phyloP scores from a whole-genome alignment of 192 early-diverging fungal genomes.

The Kappamyces sp. region DNA sequence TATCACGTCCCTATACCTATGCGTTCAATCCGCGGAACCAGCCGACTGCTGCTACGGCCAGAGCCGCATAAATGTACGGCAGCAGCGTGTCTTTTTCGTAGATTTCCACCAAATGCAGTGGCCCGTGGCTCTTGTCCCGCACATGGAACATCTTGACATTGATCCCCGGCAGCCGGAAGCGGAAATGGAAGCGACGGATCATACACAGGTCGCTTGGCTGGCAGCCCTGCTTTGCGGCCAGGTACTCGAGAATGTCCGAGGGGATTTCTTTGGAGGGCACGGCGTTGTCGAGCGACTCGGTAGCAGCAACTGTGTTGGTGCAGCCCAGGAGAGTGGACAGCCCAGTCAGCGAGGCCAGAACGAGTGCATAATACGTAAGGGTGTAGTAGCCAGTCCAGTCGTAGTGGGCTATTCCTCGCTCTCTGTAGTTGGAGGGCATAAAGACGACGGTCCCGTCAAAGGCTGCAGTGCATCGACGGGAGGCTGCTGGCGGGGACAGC shows the following conservation, averaged over 20 bases:
- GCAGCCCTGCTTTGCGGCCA: too few species aligned
- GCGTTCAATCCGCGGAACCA: too few species aligned
- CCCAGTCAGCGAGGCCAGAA: neutral
- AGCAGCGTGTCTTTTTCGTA: constrained; percentile 2
- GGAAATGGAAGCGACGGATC: neutral
- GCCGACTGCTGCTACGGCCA: too few species aligned
- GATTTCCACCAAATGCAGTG: constrained; percentile 7
- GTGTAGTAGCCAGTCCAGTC: neutral
- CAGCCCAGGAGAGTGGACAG: constrained; percentile 1
- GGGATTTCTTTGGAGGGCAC: neutral
- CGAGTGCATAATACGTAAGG: neutral
- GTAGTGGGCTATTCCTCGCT: neutral
- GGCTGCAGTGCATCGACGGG: constrained; percentile 1
- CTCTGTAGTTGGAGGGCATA: neutral
- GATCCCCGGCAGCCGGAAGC: too few species aligned
- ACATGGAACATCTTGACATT: too few species aligned
- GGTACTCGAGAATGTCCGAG: too few species aligned
- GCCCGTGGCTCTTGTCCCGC: neutral
- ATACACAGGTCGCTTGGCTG: neutral
- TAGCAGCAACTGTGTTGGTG: neutral
- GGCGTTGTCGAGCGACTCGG: neutral
- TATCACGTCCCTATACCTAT: too few species aligned
- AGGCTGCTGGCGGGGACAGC: constrained; percentile 7
- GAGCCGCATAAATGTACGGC: constrained; percentile 1
- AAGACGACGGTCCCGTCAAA: neutral